Evolutionary conservation across 495 filamentous ascomycete species (phyloP).

Genomic region (Penicillium mononematosum): DNA sequence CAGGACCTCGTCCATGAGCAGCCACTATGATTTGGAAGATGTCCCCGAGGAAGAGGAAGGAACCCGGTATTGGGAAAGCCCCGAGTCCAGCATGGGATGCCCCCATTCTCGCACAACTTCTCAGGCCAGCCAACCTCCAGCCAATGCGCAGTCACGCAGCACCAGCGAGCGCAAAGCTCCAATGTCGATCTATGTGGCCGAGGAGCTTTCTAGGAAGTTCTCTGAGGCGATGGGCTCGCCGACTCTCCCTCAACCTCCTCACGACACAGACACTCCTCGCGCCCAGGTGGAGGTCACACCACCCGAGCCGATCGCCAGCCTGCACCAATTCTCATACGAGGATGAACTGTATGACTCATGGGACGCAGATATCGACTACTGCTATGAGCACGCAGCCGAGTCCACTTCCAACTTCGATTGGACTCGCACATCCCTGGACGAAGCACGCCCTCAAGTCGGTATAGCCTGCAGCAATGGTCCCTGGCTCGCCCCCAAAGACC

Average conservation of each 20-base stretch:
- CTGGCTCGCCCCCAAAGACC: conserved; percentile 15
- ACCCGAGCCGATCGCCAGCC: conserved; percentile 12
- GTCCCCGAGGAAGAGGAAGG: conserved; percentile 72
- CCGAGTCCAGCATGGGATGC: conserved; percentile 21
- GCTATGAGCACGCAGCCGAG: conserved; percentile 87
- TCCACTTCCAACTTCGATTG: conserved; percentile 90
- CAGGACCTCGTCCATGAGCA: conserved; percentile 45
- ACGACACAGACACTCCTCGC: conserved; percentile 9
- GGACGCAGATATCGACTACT: conserved; percentile 95
- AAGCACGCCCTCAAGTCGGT: conserved; percentile 23
- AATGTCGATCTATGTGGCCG: conserved; percentile 35
- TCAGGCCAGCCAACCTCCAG: conserved; percentile 14
- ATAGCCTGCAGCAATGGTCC: conserved; percentile 20
- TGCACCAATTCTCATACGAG: conserved; percentile 26
- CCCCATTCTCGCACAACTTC: conserved; percentile 23
- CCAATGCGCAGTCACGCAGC: conserved; percentile 14
- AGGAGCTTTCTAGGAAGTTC: conserved; percentile 38
- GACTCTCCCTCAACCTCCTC: conserved; percentile 34
- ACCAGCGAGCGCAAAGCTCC: conserved; percentile 22
- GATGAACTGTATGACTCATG: conserved; percentile 61
- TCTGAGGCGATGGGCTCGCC: conserved; percentile 44
- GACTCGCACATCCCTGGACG: conserved; percentile 53
- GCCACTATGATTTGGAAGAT: conserved; percentile 55
- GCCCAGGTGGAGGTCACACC: conserved; percentile 16
- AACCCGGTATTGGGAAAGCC: conserved; percentile 35